Evolutionary conservation across 2,329 filamentous ascomycete species (phyloP).

Genomic region (Exophiala sp.): DNA sequence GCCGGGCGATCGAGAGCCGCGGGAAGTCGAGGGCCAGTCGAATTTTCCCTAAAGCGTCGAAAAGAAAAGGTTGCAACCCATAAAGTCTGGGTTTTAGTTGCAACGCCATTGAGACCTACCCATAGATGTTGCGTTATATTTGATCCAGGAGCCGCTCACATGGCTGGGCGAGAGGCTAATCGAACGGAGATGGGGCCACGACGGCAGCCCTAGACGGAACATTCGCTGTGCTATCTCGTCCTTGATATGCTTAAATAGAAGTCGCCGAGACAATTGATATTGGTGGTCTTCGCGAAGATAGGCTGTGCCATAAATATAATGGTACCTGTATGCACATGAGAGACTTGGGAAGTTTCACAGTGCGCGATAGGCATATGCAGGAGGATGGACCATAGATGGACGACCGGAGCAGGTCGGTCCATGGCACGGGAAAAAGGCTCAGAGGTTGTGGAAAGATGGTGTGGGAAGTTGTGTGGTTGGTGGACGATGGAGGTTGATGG

Average conservation of each 20-base stretch:
- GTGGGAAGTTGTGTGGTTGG: no score
- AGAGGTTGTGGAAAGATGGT: no score
- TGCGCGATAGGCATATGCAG: not conserved
- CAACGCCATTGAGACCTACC: not conserved
- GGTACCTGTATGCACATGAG: not conserved
- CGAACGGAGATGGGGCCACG: not conserved
- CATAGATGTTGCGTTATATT: not conserved
- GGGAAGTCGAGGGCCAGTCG: not conserved
- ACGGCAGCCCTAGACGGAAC: not conserved
- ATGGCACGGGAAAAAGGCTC: no score
- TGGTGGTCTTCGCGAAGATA: not conserved
- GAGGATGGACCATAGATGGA: not conserved
- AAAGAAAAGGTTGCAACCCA: not conserved
- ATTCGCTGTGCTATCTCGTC: not conserved
- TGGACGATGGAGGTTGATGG: not conserved
- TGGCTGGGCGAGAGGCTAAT: not conserved
- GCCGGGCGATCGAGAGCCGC: not conserved
- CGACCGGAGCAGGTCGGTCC: not conserved
- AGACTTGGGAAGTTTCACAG: not conserved
- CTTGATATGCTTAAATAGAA: not conserved
- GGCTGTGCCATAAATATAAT: not conserved
- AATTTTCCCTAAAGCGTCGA: not conserved
- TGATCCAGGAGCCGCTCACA: not conserved
- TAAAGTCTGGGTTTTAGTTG: not conserved
- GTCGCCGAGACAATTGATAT: not conserved